These are phyloP conservation scores for Ceratobasidium sp. DNA, from an alignment of 1,284 basidiomycete genomes.

Conservation along the genomic window DNA sequence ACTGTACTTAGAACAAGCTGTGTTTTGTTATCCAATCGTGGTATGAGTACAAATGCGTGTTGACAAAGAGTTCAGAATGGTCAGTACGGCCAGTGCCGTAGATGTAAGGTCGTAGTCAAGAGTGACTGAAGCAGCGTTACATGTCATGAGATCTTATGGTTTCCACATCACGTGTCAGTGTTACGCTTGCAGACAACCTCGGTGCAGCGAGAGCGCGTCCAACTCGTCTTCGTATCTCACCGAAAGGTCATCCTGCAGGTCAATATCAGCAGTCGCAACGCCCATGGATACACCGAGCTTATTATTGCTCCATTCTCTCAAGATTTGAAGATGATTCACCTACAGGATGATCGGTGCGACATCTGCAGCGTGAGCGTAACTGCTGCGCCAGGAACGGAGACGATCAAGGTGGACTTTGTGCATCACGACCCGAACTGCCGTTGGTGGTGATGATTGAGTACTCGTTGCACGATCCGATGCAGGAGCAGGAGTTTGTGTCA, in stretches of 20 bases:
- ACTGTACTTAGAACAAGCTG: background rate
- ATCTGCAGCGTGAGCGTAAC: too few species aligned
- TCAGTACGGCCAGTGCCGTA: background rate
- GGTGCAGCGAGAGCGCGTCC: constrained; percentile 40
- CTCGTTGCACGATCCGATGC: constrained; percentile 74
- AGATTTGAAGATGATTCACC: constrained; percentile 79
- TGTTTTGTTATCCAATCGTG: too few species aligned
- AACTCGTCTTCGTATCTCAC: constrained; percentile 57
- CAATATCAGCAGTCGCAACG: constrained; percentile 56
- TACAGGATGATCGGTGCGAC: constrained; percentile 85
- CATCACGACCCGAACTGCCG: too few species aligned
- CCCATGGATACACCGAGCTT: constrained; percentile 82
- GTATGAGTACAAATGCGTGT: too few species aligned
- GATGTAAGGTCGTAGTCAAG: background rate
- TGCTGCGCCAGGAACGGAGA: constrained; percentile 61
- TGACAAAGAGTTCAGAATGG: too few species aligned
- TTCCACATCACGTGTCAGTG: background rate
- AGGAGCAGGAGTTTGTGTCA: constrained; percentile 87
- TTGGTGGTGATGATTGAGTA: constrained; percentile 17
- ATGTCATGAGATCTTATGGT: background rate
- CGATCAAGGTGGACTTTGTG: constrained; percentile 70
- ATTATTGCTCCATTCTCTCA: too few species aligned
- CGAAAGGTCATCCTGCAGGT: constrained; percentile 94
- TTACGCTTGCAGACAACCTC: constrained; percentile 16
- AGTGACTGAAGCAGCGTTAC: background rate